Base-by-base conservation (phyloP, 768 basidiomycete genomes). In the Suillus variegatus region DNA sequence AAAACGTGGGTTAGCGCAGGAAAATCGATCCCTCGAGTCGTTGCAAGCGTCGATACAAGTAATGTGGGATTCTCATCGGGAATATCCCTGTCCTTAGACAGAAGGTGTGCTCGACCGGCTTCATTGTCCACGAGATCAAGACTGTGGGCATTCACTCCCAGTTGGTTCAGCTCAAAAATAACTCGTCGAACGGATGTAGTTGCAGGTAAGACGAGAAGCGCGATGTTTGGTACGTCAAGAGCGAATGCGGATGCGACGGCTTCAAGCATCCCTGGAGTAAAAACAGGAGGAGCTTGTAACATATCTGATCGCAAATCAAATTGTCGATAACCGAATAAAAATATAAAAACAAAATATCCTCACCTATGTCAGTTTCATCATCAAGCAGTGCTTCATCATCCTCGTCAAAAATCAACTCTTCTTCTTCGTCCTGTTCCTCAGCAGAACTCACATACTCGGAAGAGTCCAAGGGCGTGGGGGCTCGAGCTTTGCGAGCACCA, bases 1-100 rank as follows among this genome's bases (percentile, higher is more conserved):
- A 94, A 92, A 22, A 93, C 91, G 72, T 93, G 92, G 56, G 85
- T 85, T 69, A 93, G 79, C 66, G 82, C 82, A 12, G 87, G 88
- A 61, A 93, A 75, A 77, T 94, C 91, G 58, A 94, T 76, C 35
- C 92, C 92, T 57, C 92, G 87, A 43, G 85, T 86, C 22, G 88
- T 88, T 20, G 90, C 89, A 28, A 85, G 77, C 1, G 91, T 92
- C 16, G 84, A 82, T 47, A 94, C 88, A 40, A 94, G 80, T 70
- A 93, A 73, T 28, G 76, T 84, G 28, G 91, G 89, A 70, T 84
- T 83, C 70, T 84, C 85, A 44, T 81, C 75, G 40, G 74, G 66
- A 51, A 54, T 69, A 36, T 66, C 76, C 8, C 71, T 63, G 58
- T 57, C 76, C 63, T 78, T 78, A 8, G 75, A 73, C 36, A 84